Percentiles rank a stretch among this genome's conserved stretches.
These are phyloP conservation scores for Sclerospora graminicola DNA, from an alignment of 352 stramenopile species.

Conservation along the genomic window DNA sequence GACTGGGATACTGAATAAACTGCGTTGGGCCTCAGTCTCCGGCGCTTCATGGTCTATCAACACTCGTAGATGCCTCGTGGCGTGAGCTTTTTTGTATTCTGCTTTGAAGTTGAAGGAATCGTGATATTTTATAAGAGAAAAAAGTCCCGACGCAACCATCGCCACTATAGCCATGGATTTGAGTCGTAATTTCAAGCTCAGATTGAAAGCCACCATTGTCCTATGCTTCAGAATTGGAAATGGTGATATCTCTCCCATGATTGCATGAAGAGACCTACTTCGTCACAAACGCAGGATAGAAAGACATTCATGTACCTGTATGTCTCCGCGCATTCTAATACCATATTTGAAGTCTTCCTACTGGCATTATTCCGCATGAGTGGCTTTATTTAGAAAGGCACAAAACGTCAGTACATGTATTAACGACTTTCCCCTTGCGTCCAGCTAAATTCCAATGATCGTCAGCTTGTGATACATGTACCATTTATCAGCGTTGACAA, in stretches of 20 bases:
- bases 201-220: background rate
- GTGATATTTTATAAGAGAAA: constrained; percentile 9
- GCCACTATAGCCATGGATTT: constrained; percentile 5
- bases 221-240: constrained; percentile 1
- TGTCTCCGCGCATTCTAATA: no score
- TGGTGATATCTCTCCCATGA: constrained; percentile 1
- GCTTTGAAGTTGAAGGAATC: background rate
- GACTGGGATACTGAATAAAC: no score
- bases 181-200: background rate
- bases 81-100: background rate
- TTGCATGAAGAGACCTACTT: no score
- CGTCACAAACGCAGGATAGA: no score
- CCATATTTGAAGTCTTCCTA: background rate
- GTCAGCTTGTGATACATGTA: no score
- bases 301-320: no score
- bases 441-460: background rate
- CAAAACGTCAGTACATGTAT: background rate
- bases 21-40: no score
- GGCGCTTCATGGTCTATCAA: no score
- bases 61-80: constrained; percentile 2
- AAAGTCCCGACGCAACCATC: constrained; percentile 8
- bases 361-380: constrained; percentile 3
- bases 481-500: no score
- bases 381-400: background rate
- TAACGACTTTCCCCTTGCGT: background rate